Evolutionary conservation across 768 basidiomycete genomes (phyloP).

Genomic region (Amyloporia xantha): DNA sequence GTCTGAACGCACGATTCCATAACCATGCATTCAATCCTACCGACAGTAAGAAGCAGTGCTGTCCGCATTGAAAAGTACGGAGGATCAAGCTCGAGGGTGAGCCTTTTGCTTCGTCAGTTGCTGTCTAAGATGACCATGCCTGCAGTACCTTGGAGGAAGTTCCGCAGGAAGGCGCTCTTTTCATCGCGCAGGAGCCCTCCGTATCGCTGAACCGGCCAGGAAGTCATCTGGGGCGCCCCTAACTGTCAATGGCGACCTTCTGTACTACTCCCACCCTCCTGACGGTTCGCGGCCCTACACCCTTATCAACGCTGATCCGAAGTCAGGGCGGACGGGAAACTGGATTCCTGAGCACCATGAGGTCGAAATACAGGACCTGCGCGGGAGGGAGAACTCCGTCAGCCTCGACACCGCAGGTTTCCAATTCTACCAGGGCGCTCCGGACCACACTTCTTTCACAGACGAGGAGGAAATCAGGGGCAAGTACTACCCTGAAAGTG

Average conservation of each 20-base stretch:
- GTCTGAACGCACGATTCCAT: no score
- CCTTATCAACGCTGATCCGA: constrained; percentile 28
- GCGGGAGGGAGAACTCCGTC: constrained; percentile 17
- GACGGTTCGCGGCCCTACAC: constrained; percentile 36
- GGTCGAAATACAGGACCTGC: constrained; percentile 14
- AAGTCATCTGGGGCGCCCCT: background rate
- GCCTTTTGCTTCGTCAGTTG: no score
- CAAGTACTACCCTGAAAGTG: constrained; percentile 32
- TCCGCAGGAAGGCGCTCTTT: no score
- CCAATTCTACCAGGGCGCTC: constrained; percentile 27
- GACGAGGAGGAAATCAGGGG: constrained; percentile 30
- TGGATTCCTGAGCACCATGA: constrained; percentile 23
- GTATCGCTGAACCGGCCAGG: background rate
- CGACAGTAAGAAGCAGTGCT: no score
- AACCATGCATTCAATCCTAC: no score
- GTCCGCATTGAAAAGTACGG: no score
- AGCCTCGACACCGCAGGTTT: constrained; percentile 32
- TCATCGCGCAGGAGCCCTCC: background rate
- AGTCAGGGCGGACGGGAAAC: constrained; percentile 31
- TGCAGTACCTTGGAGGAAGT: no score
- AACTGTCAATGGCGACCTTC: constrained; percentile 24
- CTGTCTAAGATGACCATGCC: no score
- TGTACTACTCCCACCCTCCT: constrained; percentile 31
- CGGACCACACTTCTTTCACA: constrained; percentile 26
- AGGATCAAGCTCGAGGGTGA: no score